A percentile compares a stretch with the other conserved stretches of the same genome.
Evolutionary conservation across 257 asterid genomes (phyloP).

Genomic region (Solanum piurae): DNA sequence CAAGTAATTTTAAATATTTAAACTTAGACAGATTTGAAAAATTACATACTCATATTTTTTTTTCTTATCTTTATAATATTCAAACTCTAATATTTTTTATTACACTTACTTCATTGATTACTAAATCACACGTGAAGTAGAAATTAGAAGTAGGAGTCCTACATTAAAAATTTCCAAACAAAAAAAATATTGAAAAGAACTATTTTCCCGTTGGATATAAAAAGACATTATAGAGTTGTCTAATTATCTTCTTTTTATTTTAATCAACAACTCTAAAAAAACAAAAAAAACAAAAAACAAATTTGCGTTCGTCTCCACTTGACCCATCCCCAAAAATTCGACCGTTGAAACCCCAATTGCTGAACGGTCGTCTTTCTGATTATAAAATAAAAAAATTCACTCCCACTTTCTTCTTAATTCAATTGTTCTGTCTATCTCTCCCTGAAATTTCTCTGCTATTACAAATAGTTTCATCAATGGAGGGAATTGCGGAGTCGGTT

Average conservation of each 20-base stretch:
- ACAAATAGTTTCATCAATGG: background rate
- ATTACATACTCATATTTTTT: background rate
- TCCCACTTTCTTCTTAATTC: background rate
- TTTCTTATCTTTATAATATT: background rate
- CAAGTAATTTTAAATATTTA: background rate
- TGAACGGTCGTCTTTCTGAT: slow-evolving; percentile 12
- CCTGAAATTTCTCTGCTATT: background rate
- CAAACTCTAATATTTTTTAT: background rate
- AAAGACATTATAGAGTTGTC: background rate
- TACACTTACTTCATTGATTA: too few species aligned
- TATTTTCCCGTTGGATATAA: background rate
- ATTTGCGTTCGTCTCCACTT: background rate
- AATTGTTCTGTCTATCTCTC: background rate
- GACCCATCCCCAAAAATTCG: background rate
- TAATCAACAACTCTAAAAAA: background rate
- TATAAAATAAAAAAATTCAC: background rate
- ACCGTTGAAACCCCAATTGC: slow-evolving; percentile 13
- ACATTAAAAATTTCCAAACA: background rate
- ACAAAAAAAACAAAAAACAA: background rate
- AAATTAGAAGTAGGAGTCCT: too few species aligned
- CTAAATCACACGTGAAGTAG: background rate
- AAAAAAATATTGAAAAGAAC: background rate
- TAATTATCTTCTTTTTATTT: background rate
- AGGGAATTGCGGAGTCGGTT: background rate
- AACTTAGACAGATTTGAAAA: background rate